A percentile compares a stretch with the other conserved stretches of the same genome.
Conservation (phyloP, 1,139 yeast genomes). For the Kodamaea arcana region DNA sequence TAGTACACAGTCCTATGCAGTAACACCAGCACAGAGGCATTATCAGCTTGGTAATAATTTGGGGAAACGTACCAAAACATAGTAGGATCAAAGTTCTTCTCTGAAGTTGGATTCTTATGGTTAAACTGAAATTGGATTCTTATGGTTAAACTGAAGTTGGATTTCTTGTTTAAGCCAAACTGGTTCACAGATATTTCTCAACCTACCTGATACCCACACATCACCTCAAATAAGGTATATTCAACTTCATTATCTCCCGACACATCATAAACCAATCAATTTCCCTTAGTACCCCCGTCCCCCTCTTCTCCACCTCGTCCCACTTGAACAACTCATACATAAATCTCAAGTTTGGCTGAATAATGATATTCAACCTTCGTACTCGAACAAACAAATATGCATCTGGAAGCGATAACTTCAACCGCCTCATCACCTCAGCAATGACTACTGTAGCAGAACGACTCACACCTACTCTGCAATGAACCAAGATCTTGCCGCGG, state of each 20-base stretch:
- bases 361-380: slow-evolving; percentile 43
- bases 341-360: slow-evolving; percentile 46
- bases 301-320: slow-evolving; percentile 34
- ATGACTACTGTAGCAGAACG: slow-evolving; percentile 48
- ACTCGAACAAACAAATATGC: slow-evolving; percentile 47
- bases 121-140: too few relatives aligned
- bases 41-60: too few relatives aligned
- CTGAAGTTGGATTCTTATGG: too few relatives aligned
- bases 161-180: too few relatives aligned
- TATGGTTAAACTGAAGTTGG: too few relatives aligned
- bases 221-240: slow-evolving; percentile 49
- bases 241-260: slow-evolving; percentile 74
- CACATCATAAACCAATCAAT: slow-evolving; percentile 92
- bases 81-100: too few relatives aligned
- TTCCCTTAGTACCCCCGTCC: slow-evolving; percentile 42
- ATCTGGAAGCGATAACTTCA: slow-evolving; percentile 32
- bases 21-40: too few relatives aligned
- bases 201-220: too few relatives aligned
- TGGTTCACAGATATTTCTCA: too few relatives aligned
- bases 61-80: too few relatives aligned
- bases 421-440: slow-evolving; percentile 45
- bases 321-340: slow-evolving; percentile 49
- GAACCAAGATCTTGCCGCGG: slow-evolving; percentile 35
- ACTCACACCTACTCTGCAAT: slow-evolving; percentile 51
- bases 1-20: too few relatives aligned